Base-by-base conservation (phyloP, 1,284 basidiomycete genomes). In the Cryptococcus sp. region DNA sequence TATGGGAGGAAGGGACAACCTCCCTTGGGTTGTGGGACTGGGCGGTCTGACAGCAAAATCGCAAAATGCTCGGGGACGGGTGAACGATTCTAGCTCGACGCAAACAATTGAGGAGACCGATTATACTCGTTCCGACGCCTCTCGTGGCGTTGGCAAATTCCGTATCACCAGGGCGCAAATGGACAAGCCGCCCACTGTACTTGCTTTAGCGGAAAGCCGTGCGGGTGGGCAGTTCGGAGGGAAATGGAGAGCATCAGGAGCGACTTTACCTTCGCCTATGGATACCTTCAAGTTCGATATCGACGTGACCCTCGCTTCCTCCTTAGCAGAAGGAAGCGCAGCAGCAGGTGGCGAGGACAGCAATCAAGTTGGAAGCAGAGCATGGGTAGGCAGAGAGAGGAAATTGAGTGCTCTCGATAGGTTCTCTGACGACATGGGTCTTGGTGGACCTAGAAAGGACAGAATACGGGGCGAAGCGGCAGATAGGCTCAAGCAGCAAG, bases 261-360 rank as follows among this genome's bases (percentile, higher is more conserved):
- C 64, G 3, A 44, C 34, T n/a, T 47, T 57, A n/a, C 62, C 63
- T 8, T 58, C 59, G 15, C 72, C 76, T 2, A 63, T 78, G 44
- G 64, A 74, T 55, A 65, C 65, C 0, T 63, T 74, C 61, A 58
- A 54, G 20, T 76, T 76, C 52, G 67, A 74, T 50, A 66, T 78
- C 50, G 55, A 58, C 34, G 64, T 73, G 13, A 40, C 25, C 2
- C 50, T 47, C 25, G 29, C 44, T 5, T 51, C 49, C 4, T 20
- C 41, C 22, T 26, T 20, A 39, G 48, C n/a, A 11, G 17, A n/a
- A n/a, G 25, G 6, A n/a, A 22, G 19, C 46, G 13, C 37, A 22
- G 10, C 40, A 26, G 23, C 46, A 26, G 11, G n/a, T 20, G 34
- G 22, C 8, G 41, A 26, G 22, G 22, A 44, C 22, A 47, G 8